phyloP scores from a whole-genome alignment of 306 rosid genomes.

The Acacia melanoxylon region DNA sequence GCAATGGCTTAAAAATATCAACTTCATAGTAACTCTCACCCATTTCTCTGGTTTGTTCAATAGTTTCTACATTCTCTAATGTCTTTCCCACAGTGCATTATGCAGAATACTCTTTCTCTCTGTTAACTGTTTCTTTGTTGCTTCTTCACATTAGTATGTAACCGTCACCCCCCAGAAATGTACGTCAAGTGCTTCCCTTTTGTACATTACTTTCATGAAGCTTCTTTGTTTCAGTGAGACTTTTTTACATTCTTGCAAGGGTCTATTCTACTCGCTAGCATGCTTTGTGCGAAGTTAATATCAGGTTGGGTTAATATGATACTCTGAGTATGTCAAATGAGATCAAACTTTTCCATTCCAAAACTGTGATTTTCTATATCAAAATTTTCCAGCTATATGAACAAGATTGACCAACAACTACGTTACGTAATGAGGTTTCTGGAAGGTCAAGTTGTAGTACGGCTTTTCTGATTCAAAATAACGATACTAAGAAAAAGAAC shows the following conservation, averaged over 20 bases:
- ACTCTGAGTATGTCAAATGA: background rate
- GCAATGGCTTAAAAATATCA: background rate
- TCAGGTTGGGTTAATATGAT: background rate
- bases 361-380: background rate
- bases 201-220: background rate
- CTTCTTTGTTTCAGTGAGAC: background rate
- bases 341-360: background rate
- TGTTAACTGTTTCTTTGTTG: conserved; percentile 3
- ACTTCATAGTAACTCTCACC: conserved; percentile 3
- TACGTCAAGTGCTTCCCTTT: background rate
- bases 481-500: background rate
- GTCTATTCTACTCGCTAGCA: background rate
- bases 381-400: background rate
- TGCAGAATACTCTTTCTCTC: background rate
- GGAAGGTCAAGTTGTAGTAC: background rate
- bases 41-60: conserved; percentile 10
- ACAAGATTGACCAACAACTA: background rate
- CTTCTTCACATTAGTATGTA: background rate
- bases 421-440: background rate
- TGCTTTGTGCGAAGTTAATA: background rate
- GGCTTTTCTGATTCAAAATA: conserved; percentile 5
- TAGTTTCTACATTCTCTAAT: background rate
- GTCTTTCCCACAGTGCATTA: background rate
- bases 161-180: background rate
- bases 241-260: background rate